phyloP scores from a whole-genome alignment of 768 basidiomycete species.

The Goffeauzyma gilvescens region DNA sequence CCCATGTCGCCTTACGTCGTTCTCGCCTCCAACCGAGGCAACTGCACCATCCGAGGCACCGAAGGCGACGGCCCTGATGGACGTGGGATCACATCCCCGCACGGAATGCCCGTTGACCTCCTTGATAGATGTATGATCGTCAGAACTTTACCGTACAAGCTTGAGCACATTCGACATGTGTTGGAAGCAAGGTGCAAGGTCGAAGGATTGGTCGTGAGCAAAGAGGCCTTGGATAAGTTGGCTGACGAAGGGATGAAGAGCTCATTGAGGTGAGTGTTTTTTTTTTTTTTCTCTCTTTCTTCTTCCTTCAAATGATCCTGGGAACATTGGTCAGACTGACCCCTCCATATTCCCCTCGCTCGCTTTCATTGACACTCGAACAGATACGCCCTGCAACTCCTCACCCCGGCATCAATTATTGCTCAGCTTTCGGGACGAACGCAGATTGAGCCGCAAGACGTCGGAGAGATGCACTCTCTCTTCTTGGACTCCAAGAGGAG shows the following conservation, averaged over 20 bases:
- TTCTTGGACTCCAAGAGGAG: constrained; percentile 73
- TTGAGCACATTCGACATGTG: constrained; percentile 69
- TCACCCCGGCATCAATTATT: constrained; percentile 78
- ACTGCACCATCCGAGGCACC: constrained; percentile 79
- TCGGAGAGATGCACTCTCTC: constrained; percentile 78
- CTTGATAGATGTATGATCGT: constrained; percentile 93
- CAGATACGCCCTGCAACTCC: constrained; percentile 70
- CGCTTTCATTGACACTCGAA: not conserved
- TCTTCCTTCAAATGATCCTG: not conserved
- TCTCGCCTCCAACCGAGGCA: constrained; percentile 86
- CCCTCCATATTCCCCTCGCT: not conserved
- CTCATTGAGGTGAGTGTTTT: constrained; percentile 48
- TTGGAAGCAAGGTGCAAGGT: constrained; percentile 67
- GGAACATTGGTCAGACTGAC: too few species aligned
- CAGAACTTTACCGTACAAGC: constrained; percentile 63
- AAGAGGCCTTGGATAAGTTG: constrained; percentile 58
- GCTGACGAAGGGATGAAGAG: constrained; percentile 64
- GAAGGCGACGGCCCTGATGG: constrained; percentile 33
- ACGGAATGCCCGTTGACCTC: constrained; percentile 83
- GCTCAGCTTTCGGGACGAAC: constrained; percentile 55
- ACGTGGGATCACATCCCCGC: constrained; percentile 64
- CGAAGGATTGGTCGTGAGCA: constrained; percentile 60
- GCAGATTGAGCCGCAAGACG: constrained; percentile 71
- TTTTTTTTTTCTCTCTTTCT: not conserved
- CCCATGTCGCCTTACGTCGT: constrained; percentile 96